Base-by-base conservation (phyloP, 164 flowering plant genomes). In the Tinospora cordifolia region DNA sequence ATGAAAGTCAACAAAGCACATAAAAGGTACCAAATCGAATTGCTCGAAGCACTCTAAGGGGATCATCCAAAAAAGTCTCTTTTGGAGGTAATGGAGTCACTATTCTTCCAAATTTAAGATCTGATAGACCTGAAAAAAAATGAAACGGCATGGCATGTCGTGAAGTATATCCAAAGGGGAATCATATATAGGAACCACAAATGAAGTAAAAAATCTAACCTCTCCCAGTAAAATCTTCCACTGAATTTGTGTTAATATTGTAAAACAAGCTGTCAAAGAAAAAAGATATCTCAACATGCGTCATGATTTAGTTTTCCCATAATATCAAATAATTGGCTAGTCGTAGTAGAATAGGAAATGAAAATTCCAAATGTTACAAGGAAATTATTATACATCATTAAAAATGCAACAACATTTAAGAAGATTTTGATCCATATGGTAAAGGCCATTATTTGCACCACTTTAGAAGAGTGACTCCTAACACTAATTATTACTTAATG, bases 31-130 rank as follows among this genome's bases (percentile, higher is more conserved):
- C 97, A 83, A 95, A 95, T 24, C 99, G 94, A 71, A 95, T 87
- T 46, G 99, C 99, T 74, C 98, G 87, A 76, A 92, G 98, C 79
- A 95, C 98, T 73, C 99, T 83, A 51, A 95, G 77, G 17, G 99
- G 98, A 80, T 92, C 98, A 80, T 95, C 99, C 83, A 95, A 75
- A 84, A 95, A 92, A 44, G 99, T 92, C 17, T 84, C 87, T 77
- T 85, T 91, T 66, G 98, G 87, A 34, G 96, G 91, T 72, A 91
- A 83, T 66, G 98, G 99, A 67, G 98, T 95, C 21, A 87, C 97
- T 62, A 92, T 90, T 69, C 72, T 87, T 78, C 99, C 98, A 76
- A 75, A 79, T 75, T 79, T 86, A 67, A 95, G 78, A 80, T 95
- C 94, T n/a, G 40, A 65, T 66, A 95, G 66, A 65, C 99, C 97